Base-by-base conservation (phyloP, 2,329 filamentous ascomycete genomes). In the Fusarium compactum region DNA sequence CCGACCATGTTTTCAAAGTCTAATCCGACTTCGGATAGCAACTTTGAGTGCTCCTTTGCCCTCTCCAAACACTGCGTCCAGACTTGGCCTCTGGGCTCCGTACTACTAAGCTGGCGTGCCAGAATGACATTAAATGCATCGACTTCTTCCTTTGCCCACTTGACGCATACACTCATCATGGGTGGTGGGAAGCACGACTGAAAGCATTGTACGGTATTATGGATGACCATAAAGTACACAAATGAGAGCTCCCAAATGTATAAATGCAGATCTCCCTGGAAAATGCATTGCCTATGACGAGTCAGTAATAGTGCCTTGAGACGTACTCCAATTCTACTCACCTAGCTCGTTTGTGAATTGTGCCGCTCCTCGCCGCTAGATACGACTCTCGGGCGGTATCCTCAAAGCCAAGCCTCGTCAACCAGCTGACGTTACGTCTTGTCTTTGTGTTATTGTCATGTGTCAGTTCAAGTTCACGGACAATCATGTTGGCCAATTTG, bases 241-340 rank as follows among this genome's bases (percentile, higher is more conserved):
- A 94, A 98, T 3, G 95, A 96, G 48, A 98, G 86, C 78, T 97
- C 93, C 86, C 95, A 97, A 73, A 98, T 96, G 81, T 98, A 98
- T 15, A 94, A 87, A 65, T 93, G 93, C 11, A 99, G 87, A 75
- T 97, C 93, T 54, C 96, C 96, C 78, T 97, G 94, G 81, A 99
- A 99, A 62, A 97, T 92, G 78, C 95, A 96, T 86, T 97, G 94
- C 62, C 94, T 96, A 74, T 32, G 32, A 32, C 2, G 16, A 11
- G 62, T 76, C 58, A 72, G 73, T 48, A 30, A 45, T 30, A 5
- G 5, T 25, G 14, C 25, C 22, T 18, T 14, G n/a, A 3, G 25
- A 25, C 20, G 27, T 3, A 25, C 12, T 20, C 22, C 8, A 25
- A 4, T 2, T n/a, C 22, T 50, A 61, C 74, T 67, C 12, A 95